Evolutionary conservation across 2,329 filamentous ascomycete genomes (phyloP).

Genomic region (Zasmidium cellare): DNA sequence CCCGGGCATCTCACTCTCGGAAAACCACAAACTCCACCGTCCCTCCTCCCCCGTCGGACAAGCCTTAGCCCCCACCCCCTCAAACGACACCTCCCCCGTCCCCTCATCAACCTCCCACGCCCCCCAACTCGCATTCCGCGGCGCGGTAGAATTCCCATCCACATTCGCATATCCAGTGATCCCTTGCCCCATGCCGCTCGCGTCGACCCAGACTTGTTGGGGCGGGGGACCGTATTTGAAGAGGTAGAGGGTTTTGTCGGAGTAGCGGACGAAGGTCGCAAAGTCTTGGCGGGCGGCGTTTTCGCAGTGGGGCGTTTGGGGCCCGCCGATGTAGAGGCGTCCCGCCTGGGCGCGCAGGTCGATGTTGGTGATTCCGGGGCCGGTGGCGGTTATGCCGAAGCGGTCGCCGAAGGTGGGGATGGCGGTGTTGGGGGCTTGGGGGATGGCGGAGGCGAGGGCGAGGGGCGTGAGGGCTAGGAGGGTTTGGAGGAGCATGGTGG

Average conservation of each 20-base stretch:
- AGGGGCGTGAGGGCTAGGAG: not conserved
- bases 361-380: not conserved
- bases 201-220: constrained; percentile 6
- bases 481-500: not conserved
- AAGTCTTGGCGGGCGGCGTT: constrained; percentile 1
- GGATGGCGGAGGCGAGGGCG: not conserved
- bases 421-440: not conserved
- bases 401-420: not conserved
- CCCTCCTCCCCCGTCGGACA: constrained; percentile 1
- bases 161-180: not conserved
- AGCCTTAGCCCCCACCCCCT: constrained; percentile 2
- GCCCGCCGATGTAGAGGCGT: constrained; percentile 7
- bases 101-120: not conserved
- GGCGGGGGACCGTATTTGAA: not conserved
- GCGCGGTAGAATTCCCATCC: not conserved
- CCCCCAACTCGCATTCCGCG: not conserved
- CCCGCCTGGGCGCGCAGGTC: not conserved
- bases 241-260: constrained; percentile 1
- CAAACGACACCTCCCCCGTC: constrained; percentile 1
- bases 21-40: constrained; percentile 1
- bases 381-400: constrained; percentile 1
- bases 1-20: not conserved
- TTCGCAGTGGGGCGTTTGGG: not conserved
- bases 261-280: constrained; percentile 5
- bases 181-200: not conserved